Evolutionary conservation across 192 early-diverging fungal species (phyloP).

Genomic region (Backusella tarrabulga): DNA sequence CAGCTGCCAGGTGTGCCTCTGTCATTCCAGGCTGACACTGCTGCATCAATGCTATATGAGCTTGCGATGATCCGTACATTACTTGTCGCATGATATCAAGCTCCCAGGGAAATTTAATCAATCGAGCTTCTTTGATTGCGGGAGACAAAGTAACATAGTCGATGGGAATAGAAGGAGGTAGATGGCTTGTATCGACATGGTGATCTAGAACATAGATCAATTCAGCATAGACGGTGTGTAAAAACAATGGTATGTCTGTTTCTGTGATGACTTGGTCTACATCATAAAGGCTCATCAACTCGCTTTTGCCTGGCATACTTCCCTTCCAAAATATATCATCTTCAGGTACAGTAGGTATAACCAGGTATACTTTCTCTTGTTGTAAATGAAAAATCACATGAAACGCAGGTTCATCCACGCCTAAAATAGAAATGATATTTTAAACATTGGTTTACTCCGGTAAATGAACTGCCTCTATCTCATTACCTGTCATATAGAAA

Average conservation of each 20-base stretch:
- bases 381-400: constrained; percentile 71
- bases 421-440: constrained; percentile 13
- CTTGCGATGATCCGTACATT: constrained; percentile 68
- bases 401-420: constrained; percentile 75
- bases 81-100: constrained; percentile 75
- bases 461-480: constrained; percentile 35
- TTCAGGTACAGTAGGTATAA: constrained; percentile 65
- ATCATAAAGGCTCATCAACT: constrained; percentile 59
- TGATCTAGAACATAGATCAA: constrained; percentile 51
- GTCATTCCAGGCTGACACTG: constrained; percentile 57
- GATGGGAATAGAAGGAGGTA: constrained; percentile 21
- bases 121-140: constrained; percentile 75
- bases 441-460: neutral
- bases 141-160: constrained; percentile 23
- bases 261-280: constrained; percentile 70
- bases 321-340: constrained; percentile 86
- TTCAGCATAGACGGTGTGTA: constrained; percentile 46
- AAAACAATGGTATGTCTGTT: constrained; percentile 48
- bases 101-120: constrained; percentile 83
- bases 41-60: constrained; percentile 82
- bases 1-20: constrained; percentile 76
- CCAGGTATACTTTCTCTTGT: constrained; percentile 60
- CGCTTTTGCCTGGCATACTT: constrained; percentile 53
- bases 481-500: constrained; percentile 77
- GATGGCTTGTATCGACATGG: constrained; percentile 38